Conservation (phyloP, 352 stramenopile species). For the Discostella stelligera region DNA sequence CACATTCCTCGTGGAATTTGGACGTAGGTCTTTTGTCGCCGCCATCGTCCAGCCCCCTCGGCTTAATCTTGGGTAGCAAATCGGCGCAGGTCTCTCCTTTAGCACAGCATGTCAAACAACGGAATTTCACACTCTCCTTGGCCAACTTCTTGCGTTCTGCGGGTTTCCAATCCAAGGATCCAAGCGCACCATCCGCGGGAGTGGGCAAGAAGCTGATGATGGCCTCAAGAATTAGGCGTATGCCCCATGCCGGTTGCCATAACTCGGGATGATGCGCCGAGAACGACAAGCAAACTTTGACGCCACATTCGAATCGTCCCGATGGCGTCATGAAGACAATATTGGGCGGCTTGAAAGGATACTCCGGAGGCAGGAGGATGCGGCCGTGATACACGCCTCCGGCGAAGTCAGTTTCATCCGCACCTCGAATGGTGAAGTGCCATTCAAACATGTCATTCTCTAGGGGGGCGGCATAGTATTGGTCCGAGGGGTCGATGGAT, state of each 20-base stretch:
- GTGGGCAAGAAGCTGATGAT: constrained; percentile 97
- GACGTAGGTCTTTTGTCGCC: background rate
- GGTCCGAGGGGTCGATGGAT: constrained; percentile 81
- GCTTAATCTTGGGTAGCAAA: constrained; percentile 57
- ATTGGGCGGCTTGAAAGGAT: constrained; percentile 90
- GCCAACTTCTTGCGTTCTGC: constrained; percentile 71
- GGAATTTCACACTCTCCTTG: constrained; percentile 57
- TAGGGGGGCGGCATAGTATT: constrained; percentile 82
- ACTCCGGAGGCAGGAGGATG: constrained; percentile 87
- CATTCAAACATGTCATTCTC: constrained; percentile 87
- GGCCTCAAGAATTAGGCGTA: constrained; percentile 96
- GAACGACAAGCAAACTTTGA: constrained; percentile 98
- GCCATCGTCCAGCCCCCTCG: constrained; percentile 5
- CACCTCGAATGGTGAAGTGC: constrained; percentile 98
- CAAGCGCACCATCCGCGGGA: constrained; percentile 82
- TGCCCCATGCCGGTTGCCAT: constrained; percentile 92
- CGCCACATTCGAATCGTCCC: constrained; percentile 95
- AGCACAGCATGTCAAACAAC: constrained; percentile 54
- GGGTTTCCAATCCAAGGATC: constrained; percentile 73
- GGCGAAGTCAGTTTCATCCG: constrained; percentile 93
- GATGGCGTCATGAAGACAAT: constrained; percentile 97
- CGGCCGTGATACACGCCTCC: constrained; percentile 96
- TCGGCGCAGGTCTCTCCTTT: constrained; percentile 45
- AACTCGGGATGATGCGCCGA: constrained; percentile 96
- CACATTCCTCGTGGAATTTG: constrained; percentile 73